Base-by-base conservation (phyloP, 805 yeast species). In the Teunomyces stri region DNA sequence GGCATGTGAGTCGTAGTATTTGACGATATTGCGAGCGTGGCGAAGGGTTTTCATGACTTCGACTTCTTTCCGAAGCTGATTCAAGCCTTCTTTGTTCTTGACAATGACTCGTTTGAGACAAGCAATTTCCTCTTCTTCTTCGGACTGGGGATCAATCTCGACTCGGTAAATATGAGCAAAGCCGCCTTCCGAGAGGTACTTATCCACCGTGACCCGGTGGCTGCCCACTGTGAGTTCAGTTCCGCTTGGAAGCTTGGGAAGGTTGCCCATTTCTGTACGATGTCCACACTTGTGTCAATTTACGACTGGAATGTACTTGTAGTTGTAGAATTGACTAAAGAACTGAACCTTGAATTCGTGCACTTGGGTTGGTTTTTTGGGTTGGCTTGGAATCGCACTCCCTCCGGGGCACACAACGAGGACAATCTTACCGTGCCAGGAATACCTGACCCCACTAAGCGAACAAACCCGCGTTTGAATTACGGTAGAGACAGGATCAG, bases 101-200 rank as follows among this genome's bases (percentile, higher is more conserved):
- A 87, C 91, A 42, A 84, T 68, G 6, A 87, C 94, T 53, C 91
- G 64, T 59, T 87, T 87, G 63, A 87, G 69, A 59, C 91, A 87
- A 4, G 84, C 89, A 27, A 75, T 64, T 9, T 76, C 80, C 1
- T 76, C 62, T 20, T 63, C 72, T 42, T 70, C 64, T 53, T 73
- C 75, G 15, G 46, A 43, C 18, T 29, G 36, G 13, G 85, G 83
- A 11, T 72, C 66, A 55, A 81, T 81, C 49, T 66, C 69, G 13
- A 85, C 92, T 30, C 76, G 72, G 62, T 87, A 87, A 15, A 87
- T 86, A 51, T 86, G 89, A 4, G 95, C 92, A 71, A 84, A 87
- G 4, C 94, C 95, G 49, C 89, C 87, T 58, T 69, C 76, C 22
- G 73, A 67, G 27, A 72, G 65, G 49, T 68, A 72, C 36, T 64